Evolutionary conservation across 106 monocot species (phyloP).

Genomic region (Dactylorhiza incarnata): DNA sequence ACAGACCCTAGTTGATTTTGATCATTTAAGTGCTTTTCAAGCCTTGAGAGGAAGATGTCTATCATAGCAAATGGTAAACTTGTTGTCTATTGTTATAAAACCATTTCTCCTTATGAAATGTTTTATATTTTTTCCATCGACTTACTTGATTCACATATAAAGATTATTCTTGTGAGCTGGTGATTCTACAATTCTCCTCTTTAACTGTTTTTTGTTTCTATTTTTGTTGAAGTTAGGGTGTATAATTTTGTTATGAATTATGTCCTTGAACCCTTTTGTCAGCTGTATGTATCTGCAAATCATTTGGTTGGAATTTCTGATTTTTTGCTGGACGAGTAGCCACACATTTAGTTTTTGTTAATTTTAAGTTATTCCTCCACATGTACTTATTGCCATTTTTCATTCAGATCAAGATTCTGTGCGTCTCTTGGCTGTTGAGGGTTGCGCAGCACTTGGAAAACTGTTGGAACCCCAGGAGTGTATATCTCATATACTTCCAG

Average conservation of each 20-base stretch:
- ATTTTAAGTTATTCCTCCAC: background rate
- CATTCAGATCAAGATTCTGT: slow-evolving; percentile 92
- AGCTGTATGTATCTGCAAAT: background rate
- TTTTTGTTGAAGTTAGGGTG: background rate
- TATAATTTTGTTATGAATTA: background rate
- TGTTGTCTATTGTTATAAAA: background rate
- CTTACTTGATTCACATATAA: background rate
- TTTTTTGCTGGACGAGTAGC: background rate
- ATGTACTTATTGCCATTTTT: background rate
- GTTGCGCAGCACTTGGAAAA: slow-evolving; percentile 91
- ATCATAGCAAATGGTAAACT: background rate
- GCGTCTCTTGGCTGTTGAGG: slow-evolving; percentile 83
- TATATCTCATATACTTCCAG: slow-evolving; percentile 78
- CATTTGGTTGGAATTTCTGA: background rate
- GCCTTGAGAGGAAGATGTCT: background rate
- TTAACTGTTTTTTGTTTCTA: background rate
- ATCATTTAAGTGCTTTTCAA: background rate
- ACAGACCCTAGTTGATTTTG: too few relatives aligned
- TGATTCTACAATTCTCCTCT: background rate
- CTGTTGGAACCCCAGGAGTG: slow-evolving; percentile 90
- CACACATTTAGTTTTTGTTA: background rate
- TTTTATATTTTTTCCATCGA: background rate
- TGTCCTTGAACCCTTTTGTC: background rate
- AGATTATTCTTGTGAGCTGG: background rate
- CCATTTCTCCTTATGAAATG: background rate